Evolutionary conservation across 306 rosid species (phyloP), one percentile per base, ranked within the genome.

Genomic region (Geum urbanum): DNA sequence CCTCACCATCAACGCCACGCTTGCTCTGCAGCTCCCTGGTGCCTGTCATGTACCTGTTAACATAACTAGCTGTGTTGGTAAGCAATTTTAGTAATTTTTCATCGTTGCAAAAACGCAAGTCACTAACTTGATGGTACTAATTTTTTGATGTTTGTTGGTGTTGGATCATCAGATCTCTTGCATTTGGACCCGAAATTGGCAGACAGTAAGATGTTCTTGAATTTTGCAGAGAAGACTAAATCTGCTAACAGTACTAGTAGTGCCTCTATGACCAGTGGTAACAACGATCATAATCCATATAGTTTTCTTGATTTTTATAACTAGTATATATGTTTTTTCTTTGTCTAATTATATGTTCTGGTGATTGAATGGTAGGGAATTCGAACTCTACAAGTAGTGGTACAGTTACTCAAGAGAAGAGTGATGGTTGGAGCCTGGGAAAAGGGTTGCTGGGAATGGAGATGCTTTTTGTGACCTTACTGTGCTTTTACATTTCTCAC

Each of bases 121-220:
- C 37, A 20, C 39, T 22, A 7, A 53, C 43, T 35, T 45, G 41
- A 44, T 19, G 32, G 0, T 27, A 12, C 43, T 19, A 24, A 24
- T 24, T 47, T 27, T 13, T 20, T 7, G 13, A 13, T 16, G 54
- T 57, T 70, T 16, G 47, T 57, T 70, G 60, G 51, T 27, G 39
- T 24, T 66, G 68, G 7, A 58, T 83, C 2, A 13, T 49, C 84
- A 91, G 97, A 86, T 73, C 72, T 91, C 62, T 70, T 91, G 78
- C 91, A 89, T 63, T 80, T 91, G 87, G 16, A 81, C 52, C 91
- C 94, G 3, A 87, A 81, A 66, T 91, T 96, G 6, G 7, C 65
- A 0, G 83, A 81, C 0, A 94, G 92, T 13, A 91, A 88, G 78
- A 56, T 83, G 62, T 91, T 91, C 76, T 60, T 68, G 73, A 92